Evolutionary conservation across 805 yeast species (phyloP).

Genomic region (Myxozyma geophila): DNA sequence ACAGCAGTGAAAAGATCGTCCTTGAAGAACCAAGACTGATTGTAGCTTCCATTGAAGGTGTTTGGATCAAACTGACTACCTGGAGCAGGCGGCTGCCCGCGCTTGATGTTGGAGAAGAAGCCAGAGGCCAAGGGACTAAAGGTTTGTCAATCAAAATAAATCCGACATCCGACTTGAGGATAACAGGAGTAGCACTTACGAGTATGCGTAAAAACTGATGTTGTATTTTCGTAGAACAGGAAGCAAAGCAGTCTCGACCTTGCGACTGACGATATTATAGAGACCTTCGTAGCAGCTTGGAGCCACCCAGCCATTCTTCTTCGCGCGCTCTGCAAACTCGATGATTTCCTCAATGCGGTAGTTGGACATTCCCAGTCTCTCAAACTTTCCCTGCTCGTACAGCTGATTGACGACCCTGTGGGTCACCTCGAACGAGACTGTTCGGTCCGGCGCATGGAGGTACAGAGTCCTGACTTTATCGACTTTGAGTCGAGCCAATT

Average conservation of each 20-base stretch:
- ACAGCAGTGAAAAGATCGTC: slow-evolving; percentile 22
- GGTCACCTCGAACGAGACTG: slow-evolving; percentile 39
- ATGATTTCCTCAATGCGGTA: slow-evolving; percentile 35
- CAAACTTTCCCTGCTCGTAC: slow-evolving; percentile 40
- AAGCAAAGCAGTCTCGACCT: slow-evolving; percentile 37
- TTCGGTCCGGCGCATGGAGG: slow-evolving; percentile 38
- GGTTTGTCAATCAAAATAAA: neutral
- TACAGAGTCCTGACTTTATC: slow-evolving; percentile 28
- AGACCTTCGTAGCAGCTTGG: slow-evolving; percentile 41
- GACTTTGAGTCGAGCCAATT: slow-evolving; percentile 18
- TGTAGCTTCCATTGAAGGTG: slow-evolving; percentile 23
- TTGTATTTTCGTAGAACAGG: slow-evolving; percentile 37
- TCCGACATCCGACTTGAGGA: neutral
- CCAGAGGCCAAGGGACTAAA: slow-evolving; percentile 29
- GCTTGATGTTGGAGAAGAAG: slow-evolving; percentile 30
- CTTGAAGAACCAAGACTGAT: slow-evolving; percentile 23
- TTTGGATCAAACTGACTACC: slow-evolving; percentile 29
- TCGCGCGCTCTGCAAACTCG: slow-evolving; percentile 27
- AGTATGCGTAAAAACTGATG: slow-evolving; percentile 41
- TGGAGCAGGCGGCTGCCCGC: slow-evolving; percentile 17
- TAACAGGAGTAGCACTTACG: slow-evolving; percentile 11
- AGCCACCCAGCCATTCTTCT: slow-evolving; percentile 20
- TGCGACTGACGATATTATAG: slow-evolving; percentile 40
- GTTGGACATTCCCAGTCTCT: slow-evolving; percentile 40
- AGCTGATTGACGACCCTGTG: slow-evolving; percentile 38